phyloP scores from a whole-genome alignment of 768 basidiomycete species.

The Boletus rubroflammeus region DNA sequence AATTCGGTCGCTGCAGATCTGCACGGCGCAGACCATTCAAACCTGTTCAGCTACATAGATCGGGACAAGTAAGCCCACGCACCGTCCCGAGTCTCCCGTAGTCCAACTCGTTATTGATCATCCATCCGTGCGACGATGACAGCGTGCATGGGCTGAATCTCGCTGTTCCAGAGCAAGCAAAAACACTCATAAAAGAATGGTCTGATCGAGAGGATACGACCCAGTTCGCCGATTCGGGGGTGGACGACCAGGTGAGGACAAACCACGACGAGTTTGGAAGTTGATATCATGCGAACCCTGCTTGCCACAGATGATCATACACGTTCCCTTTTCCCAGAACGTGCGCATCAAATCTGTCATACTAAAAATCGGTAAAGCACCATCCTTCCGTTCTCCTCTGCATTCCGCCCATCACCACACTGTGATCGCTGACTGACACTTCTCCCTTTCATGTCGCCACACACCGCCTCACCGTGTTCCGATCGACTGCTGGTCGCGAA shows the following conservation, averaged over 20 bases:
- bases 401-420: slow-evolving; percentile 8
- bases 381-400: slow-evolving; percentile 4
- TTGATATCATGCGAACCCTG: slow-evolving; percentile 16
- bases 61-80: slow-evolving; percentile 52
- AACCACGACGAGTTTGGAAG: neutral
- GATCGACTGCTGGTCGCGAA: slow-evolving; percentile 3
- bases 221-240: slow-evolving; percentile 69
- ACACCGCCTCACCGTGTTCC: slow-evolving; percentile 2
- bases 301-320: slow-evolving; percentile 62
- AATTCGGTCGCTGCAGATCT: slow-evolving; percentile 46
- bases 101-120: neutral
- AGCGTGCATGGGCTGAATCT: slow-evolving; percentile 83
- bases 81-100: neutral
- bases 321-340: slow-evolving; percentile 76
- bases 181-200: slow-evolving; percentile 78
- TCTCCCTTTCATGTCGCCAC: slow-evolving; percentile 2
- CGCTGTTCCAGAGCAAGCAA: slow-evolving; percentile 76
- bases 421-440: slow-evolving; percentile 15
- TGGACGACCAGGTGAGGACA: slow-evolving; percentile 73
- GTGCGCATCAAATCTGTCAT: slow-evolving; percentile 73
- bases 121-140: neutral
- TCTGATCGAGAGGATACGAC: slow-evolving; percentile 65
- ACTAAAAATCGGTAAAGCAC: slow-evolving; percentile 64
- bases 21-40: slow-evolving; percentile 47
- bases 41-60: slow-evolving; percentile 58